phyloP scores from a whole-genome alignment of 176 grass and related monocot species.

The Aechmea fasciata region DNA sequence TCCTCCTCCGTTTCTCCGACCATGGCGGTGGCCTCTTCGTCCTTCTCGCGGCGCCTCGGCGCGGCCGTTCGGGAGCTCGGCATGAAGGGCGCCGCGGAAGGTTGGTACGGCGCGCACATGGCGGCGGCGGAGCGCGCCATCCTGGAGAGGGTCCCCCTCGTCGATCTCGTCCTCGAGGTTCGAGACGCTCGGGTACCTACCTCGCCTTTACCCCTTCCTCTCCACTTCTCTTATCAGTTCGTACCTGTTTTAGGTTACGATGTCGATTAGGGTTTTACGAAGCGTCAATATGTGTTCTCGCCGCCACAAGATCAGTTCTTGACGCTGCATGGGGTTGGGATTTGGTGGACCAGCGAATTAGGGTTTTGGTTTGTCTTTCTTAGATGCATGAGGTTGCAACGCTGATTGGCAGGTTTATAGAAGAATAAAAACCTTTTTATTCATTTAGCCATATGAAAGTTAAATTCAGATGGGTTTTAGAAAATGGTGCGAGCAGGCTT shows the following conservation, averaged over 20 bases:
- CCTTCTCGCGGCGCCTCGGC: conserved; percentile 33
- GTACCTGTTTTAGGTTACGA: background rate
- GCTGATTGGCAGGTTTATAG: too few species aligned
- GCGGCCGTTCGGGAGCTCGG: conserved; percentile 25
- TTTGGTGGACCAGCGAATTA: background rate
- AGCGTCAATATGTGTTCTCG: too few species aligned
- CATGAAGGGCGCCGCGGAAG: conserved; percentile 13
- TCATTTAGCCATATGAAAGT: too few species aligned
- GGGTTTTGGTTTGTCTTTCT: background rate
- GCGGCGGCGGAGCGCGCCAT: conserved; percentile 43
- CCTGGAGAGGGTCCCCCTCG: conserved; percentile 38
- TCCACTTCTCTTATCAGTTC: background rate
- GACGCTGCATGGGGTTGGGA: background rate
- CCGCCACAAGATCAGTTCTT: too few species aligned
- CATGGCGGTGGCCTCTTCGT: conserved; percentile 15
- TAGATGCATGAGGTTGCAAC: background rate
- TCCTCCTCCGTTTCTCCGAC: background rate
- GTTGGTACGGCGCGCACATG: conserved; percentile 48
- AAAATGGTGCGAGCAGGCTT: too few species aligned
- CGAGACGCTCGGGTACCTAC: conserved; percentile 48
- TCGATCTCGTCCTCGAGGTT: conserved; percentile 63
- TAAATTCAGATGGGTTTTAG: too few species aligned
- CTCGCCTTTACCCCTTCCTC: background rate
- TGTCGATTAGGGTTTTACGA: too few species aligned
- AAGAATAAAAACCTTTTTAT: too few species aligned